phyloP scores from a whole-genome alignment of 345 rosid species.

The Camelina neglecta region DNA sequence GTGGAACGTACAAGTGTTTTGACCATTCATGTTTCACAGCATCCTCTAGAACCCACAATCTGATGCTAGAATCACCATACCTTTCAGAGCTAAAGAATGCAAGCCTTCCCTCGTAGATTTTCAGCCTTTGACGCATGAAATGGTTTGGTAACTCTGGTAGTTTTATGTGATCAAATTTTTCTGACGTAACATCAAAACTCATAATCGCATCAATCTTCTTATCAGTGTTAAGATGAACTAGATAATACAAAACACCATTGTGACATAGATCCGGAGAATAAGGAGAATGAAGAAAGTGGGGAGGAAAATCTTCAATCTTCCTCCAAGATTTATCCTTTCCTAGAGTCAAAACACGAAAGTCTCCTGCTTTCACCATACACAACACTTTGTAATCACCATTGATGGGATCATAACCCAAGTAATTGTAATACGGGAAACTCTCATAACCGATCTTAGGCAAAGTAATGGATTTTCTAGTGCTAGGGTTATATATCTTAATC shows the following conservation, averaged over 20 bases:
- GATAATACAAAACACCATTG: too few species aligned
- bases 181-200: slow-evolving; percentile 14
- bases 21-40: slow-evolving; percentile 24
- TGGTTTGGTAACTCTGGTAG: neutral
- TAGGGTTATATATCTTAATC: too few species aligned
- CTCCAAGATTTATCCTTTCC: slow-evolving; percentile 15
- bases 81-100: neutral
- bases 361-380: slow-evolving; percentile 18
- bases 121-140: neutral
- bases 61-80: neutral
- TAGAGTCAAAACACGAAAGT: slow-evolving; percentile 4
- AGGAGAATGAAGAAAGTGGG: neutral
- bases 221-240: too few species aligned
- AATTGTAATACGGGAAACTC: neutral
- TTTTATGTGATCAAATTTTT: neutral
- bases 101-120: slow-evolving; percentile 8
- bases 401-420: slow-evolving; percentile 36
- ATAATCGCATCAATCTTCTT: neutral
- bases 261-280: neutral
- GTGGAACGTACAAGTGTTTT: too few species aligned
- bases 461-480: too few species aligned
- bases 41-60: slow-evolving; percentile 28
- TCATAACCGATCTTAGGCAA: too few species aligned
- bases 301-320: slow-evolving; percentile 20
- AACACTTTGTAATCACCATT: slow-evolving; percentile 31